Evolutionary conservation across 192 early-diverging fungal species (phyloP), one percentile per base, ranked within the genome.

Genomic region (Funneliformis geosporum): DNA sequence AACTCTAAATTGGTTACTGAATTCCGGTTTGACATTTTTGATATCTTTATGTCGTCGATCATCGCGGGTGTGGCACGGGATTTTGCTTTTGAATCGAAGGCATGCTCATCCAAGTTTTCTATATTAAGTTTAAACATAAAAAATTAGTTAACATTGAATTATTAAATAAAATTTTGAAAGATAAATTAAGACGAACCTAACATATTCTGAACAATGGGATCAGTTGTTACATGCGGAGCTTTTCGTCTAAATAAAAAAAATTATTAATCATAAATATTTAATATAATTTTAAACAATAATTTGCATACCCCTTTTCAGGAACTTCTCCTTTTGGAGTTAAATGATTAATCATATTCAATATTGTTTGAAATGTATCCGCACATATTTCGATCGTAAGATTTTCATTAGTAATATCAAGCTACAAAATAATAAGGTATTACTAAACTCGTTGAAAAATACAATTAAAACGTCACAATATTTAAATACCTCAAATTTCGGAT

Each of bases 361-460:
- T 44, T 7, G 90, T 86, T 50, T 89, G 86, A 64, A 91, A 89
- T 1, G 92, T 89, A 80, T 94, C 93, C n/a, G 88, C 84, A 72
- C 91, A 94, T 1, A 85, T 86, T 75, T 94, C 92, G 18, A 94
- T 61, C 33, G 85, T 88, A 23, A 93, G 76, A 10, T 87, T 85
- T 55, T 90, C 83, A 60, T 92, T 92, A 0, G 86, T 84, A 12
- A 93, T 79, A 44, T 85, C 82, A 8, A 94, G 69, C 79, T 90
- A 84, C 82, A 84, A 75, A 60, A 55, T 0, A 5, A 43, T 5
- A 43, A 8, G 7, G 2, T 43, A 43, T 43, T 43, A 55, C 14
- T 55, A 0, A 55, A 11, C 14, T 55, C 16, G 18, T 55, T 18
- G 16, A 14, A 47, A 68, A 43, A 18, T 47, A 39, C 39, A 11